These are phyloP conservation scores for Candida tunisiensis DNA, from an alignment of 1,139 yeast species.

Conservation along the genomic window DNA sequence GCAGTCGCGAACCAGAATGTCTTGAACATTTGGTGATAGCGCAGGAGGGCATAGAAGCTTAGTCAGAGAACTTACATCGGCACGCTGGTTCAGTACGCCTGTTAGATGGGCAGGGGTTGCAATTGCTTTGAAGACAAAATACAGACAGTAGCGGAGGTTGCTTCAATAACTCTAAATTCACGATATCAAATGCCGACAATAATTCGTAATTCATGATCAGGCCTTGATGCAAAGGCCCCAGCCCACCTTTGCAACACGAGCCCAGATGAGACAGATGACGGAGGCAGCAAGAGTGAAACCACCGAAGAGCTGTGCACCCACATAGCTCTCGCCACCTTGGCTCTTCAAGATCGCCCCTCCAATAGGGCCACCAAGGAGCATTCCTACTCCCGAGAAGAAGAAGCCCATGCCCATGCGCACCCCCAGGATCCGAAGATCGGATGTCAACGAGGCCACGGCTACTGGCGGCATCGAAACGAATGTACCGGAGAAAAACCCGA, in stretches of 20 bases:
- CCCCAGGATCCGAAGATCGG: conserved; percentile 19
- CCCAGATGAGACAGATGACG: conserved; percentile 17
- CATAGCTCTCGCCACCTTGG: conserved; percentile 7
- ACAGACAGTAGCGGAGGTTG: too few species aligned
- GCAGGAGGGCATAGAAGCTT: too few species aligned
- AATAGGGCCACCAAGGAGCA: conserved; percentile 35
- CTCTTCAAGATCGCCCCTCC: conserved; percentile 29
- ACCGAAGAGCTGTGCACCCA: conserved; percentile 8
- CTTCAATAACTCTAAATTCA: too few species aligned
- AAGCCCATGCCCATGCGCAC: conserved; percentile 46
- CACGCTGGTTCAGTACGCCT: too few species aligned
- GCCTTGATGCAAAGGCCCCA: background rate
- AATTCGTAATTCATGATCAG: too few species aligned
- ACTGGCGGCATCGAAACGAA: conserved; percentile 28
- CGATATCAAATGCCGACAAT: too few species aligned
- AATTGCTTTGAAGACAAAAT: too few species aligned
- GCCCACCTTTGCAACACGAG: background rate
- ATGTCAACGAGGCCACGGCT: conserved; percentile 32
- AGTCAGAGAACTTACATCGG: too few species aligned
- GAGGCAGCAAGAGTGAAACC: conserved; percentile 6
- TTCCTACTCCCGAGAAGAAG: conserved; percentile 34
- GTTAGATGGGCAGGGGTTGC: too few species aligned
- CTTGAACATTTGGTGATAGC: too few species aligned
- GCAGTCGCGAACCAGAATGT: too few species aligned
- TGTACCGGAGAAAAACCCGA: conserved; percentile 34